A percentile compares a stretch with the other conserved stretches of the same genome.
Conservation (phyloP, 179 eudicot genomes). For the Amaranthus tricolor region DNA sequence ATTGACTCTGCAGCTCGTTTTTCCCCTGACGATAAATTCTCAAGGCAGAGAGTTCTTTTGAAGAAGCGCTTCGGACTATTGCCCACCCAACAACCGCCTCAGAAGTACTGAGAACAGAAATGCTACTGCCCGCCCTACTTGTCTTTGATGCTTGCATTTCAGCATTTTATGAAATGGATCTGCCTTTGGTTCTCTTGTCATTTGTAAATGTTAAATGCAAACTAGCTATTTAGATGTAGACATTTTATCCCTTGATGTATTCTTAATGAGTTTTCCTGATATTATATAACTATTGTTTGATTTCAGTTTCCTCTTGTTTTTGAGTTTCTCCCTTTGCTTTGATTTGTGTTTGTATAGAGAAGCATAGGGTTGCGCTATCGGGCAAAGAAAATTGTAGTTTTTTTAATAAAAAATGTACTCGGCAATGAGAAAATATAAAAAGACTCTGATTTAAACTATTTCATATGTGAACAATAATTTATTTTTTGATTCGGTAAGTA, state of each 20-base stretch:
- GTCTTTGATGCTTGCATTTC: slow-evolving; percentile 1
- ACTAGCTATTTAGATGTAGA: slow-evolving; percentile 1
- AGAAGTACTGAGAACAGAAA: slow-evolving; percentile 54
- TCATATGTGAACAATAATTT: too few relatives aligned
- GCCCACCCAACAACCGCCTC: slow-evolving; percentile 85
- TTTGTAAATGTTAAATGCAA: background rate
- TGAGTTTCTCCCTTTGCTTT: background rate
- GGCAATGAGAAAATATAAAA: too few relatives aligned
- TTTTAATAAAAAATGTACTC: too few relatives aligned
- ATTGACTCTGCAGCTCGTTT: slow-evolving; percentile 71
- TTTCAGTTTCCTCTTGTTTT: background rate
- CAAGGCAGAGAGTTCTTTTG: slow-evolving; percentile 83
- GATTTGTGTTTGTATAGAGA: background rate
- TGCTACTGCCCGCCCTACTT: background rate
- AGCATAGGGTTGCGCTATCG: too few relatives aligned
- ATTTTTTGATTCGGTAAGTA: too few relatives aligned
- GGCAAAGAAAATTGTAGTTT: too few relatives aligned
- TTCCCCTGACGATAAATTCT: slow-evolving; percentile 94
- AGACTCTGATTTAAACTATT: too few relatives aligned
- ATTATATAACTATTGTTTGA: background rate
- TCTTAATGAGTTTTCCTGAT: background rate
- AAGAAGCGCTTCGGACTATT: slow-evolving; percentile 93
- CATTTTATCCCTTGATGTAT: slow-evolving; percentile 5
- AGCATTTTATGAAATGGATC: slow-evolving; percentile 1
- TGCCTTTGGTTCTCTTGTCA: background rate